Base-by-base conservation (phyloP, 208 protist genomes). In the Leishmania mexicana region DNA sequence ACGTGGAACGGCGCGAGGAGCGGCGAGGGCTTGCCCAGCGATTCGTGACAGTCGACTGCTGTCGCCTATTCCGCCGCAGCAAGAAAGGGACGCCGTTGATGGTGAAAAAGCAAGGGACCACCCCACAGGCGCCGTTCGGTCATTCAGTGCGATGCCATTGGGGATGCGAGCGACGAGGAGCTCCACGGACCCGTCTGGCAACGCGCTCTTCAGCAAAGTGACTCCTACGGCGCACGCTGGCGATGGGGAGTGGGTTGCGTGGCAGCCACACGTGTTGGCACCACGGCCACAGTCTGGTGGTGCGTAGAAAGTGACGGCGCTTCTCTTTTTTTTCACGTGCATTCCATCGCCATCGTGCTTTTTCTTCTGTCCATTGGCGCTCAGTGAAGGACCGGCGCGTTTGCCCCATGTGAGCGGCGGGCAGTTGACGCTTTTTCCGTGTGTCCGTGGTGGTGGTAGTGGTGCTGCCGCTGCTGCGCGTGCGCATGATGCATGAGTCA, bases 41-140 rank as follows among this genome's bases (percentile, higher is more conserved):
- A 49, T 65, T 38, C 21, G 7, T 17, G n/a, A 24, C 10, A 57
- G 58, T 1, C 75, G 73, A 57, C 49, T 84, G 54, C 17, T 71
- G 0, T 80, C 70, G 42, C 75, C 81, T 21, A 77, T 75, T 24
- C 68, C 68, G 19, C 68, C 35, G 1, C 75, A 60, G 58, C 51
- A 49, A 38, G 11, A 15, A 1, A n/a, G 40, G 35, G 75, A 38
- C 8, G 31, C 28, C 31, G 21, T 19, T 3, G 40, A 78, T 21
- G 40, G 35, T 3, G 35, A n/a, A 24, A 8, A 45, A 13, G 51
- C 70, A 74, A 7, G 45, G 19, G 45, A 13, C 24, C 21, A 1
- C 70, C 3, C 70, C 45, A 38, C 24, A 5, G 42, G 28, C n/a
- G 24, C 45, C 3, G 11, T 10, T 53, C 21, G 7, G 2, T 31